Conservation (phyloP, 73 alveolate genomes). For the Paramecium octaurelia region DNA sequence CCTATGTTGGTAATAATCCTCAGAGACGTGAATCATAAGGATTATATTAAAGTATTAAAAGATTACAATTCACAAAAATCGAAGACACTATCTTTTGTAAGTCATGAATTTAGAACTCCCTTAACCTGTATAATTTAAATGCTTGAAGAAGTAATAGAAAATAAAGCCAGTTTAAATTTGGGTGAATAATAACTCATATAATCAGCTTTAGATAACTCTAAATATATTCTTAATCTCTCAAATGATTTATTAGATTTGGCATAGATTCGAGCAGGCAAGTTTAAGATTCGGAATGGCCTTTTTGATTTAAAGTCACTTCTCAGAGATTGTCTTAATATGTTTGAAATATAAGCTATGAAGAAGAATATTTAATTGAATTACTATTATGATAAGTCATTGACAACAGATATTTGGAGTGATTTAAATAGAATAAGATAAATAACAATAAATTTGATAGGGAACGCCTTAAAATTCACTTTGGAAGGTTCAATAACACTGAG, state of each 20-base stretch:
- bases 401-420: conserved; percentile 47
- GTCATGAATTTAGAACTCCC: conserved; percentile 67
- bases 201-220: conserved; percentile 53
- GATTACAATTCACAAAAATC: conserved; percentile 42
- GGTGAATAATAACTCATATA: neutral
- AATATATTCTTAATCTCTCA: conserved; percentile 43
- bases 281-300: neutral
- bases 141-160: conserved; percentile 22
- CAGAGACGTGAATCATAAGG: conserved; percentile 52
- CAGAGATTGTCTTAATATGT: conserved; percentile 6
- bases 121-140: conserved; percentile 52
- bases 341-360: neutral
- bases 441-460: conserved; percentile 58
- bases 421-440: conserved; percentile 54
- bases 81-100: conserved; percentile 56
- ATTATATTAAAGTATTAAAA: conserved; percentile 48
- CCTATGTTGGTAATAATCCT: conserved; percentile 7
- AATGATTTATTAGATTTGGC: conserved; percentile 63
- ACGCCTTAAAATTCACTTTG: conserved; percentile 60
- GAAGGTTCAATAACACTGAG: conserved; percentile 51
- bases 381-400: conserved; percentile 5
- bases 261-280: conserved; percentile 27
- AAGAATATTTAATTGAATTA: conserved; percentile 40
- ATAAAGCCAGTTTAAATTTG: neutral
- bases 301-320: conserved; percentile 15